A percentile compares a stretch with the other conserved stretches of the same genome.
Conservation (phyloP, 2,329 filamentous ascomycete genomes). For the Cryphonectria radicalis region DNA sequence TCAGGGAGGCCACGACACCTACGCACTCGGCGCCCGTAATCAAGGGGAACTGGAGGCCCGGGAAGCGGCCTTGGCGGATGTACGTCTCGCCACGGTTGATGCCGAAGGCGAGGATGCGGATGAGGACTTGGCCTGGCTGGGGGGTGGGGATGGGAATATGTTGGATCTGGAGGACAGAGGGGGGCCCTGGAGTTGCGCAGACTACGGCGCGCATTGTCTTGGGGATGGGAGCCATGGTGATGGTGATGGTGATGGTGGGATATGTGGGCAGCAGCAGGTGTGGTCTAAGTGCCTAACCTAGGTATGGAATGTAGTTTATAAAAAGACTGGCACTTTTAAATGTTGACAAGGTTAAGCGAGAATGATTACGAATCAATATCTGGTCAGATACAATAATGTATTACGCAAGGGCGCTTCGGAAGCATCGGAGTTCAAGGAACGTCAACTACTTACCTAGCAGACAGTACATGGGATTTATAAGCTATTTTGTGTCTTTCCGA, state of each 20-base stretch:
- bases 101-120: slow-evolving; percentile 49
- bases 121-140: slow-evolving; percentile 44
- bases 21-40: slow-evolving; percentile 52
- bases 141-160: slow-evolving; percentile 44
- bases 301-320: too few relatives aligned
- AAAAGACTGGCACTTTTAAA: neutral
- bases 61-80: slow-evolving; percentile 50
- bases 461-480: neutral
- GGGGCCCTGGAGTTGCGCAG: slow-evolving; percentile 43
- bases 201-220: slow-evolving; percentile 50
- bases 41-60: slow-evolving; percentile 45
- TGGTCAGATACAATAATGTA: too few relatives aligned
- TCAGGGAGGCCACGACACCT: slow-evolving; percentile 42
- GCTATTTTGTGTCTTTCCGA: neutral
- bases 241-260: too few relatives aligned
- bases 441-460: too few relatives aligned
- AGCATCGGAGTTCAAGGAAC: neutral
- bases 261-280: too few relatives aligned
- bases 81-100: slow-evolving; percentile 51
- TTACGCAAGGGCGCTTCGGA: too few relatives aligned
- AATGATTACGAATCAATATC: too few relatives aligned
- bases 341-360: too few relatives aligned
- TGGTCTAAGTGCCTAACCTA: too few relatives aligned
- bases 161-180: slow-evolving; percentile 45
- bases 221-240: slow-evolving; percentile 27